Percentiles rank a stretch among this genome's conserved stretches.
phyloP scores from a whole-genome alignment of 2,329 filamentous ascomycete genomes.

The Elsinoe fawcettii region DNA sequence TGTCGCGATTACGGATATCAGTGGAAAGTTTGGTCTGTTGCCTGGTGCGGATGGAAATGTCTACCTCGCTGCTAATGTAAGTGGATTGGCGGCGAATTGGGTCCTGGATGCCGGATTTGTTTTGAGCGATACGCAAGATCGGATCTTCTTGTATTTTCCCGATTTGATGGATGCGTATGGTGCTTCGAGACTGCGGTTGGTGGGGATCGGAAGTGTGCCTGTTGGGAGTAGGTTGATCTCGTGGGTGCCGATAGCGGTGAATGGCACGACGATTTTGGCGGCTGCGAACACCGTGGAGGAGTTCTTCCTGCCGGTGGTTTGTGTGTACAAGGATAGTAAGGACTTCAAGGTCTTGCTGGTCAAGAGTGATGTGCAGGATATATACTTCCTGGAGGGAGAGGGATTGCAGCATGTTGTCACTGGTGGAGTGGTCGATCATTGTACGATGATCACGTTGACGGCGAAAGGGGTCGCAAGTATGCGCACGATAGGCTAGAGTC shows the following conservation, averaged over 20 bases:
- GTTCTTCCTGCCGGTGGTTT: constrained; percentile 19
- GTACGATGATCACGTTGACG: constrained; percentile 16
- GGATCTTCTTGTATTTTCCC: constrained; percentile 17
- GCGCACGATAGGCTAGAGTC: not conserved
- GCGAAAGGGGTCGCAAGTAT: not conserved
- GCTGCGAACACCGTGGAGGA: constrained; percentile 15
- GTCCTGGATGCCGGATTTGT: not conserved
- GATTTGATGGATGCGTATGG: constrained; percentile 14
- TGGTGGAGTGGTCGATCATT: constrained; percentile 18
- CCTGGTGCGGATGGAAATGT: not conserved
- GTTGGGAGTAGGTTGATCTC: constrained; percentile 14
- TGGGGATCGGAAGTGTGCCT: constrained; percentile 15
- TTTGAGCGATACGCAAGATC: not conserved
- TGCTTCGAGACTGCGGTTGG: constrained; percentile 18
- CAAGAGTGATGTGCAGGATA: constrained; percentile 13
- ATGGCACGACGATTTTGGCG: constrained; percentile 6
- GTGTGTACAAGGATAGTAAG: constrained; percentile 11
- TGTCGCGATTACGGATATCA: constrained; percentile 16
- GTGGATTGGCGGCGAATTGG: not conserved
- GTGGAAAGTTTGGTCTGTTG: not conserved
- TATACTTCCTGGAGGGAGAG: constrained; percentile 12
- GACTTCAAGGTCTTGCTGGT: constrained; percentile 19
- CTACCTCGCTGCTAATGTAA: constrained; percentile 11
- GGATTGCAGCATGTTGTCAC: constrained; percentile 18
- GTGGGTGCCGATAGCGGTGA: constrained; percentile 12